Base-by-base conservation (phyloP, 345 rosid species). In the Mallotus nudiflorus region DNA sequence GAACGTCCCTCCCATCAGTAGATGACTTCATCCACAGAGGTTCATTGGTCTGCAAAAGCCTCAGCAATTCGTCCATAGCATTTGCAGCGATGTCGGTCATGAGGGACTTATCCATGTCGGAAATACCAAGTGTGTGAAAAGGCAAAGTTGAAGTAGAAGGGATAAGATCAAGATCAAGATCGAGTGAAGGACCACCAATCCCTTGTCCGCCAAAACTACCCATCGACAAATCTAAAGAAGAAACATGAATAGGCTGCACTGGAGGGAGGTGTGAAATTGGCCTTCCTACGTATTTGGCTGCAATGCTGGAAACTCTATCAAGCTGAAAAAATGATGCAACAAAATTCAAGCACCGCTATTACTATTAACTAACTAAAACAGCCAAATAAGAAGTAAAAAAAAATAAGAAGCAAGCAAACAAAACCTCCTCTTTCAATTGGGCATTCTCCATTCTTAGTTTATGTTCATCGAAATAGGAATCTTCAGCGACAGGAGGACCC, bases 241-340 rank as follows among this genome's bases (percentile, higher is more conserved):
- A 83, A 48, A 89, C 44, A 62, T 88, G 99, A 78, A 87, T 74
- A 2, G 92, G 89, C 65, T 89, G 98, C 42, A 88, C 78, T 1
- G 96, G 89, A 18, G 96, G 91, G 58, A 92, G 90, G 33, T 96
- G 97, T 0, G 99, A 83, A 56, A 95, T 90, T 18, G 97, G 98
- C 82, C 97, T 84, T 68, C 99, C 99, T 51, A 89, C 87, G 87
- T 92, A 95, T 86, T 92, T 92, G 3, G 94, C 92, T n/a, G 99
- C 97, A 85, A 95, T 79, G 80, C 90, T 85, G 3, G 99, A 92
- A 75, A 95, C 92, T 83, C 97, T 86, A 71, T 95, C 99, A 70
- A 95, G 98, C 98, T 95, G 76, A 5, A 70, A 74, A 60, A 72
- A 18, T 10, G 15, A 49, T 39, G 57, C 24, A 51, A 3, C 2